phyloP scores from a whole-genome alignment of 345 rosid genomes.

The Corchorus olitorius region DNA sequence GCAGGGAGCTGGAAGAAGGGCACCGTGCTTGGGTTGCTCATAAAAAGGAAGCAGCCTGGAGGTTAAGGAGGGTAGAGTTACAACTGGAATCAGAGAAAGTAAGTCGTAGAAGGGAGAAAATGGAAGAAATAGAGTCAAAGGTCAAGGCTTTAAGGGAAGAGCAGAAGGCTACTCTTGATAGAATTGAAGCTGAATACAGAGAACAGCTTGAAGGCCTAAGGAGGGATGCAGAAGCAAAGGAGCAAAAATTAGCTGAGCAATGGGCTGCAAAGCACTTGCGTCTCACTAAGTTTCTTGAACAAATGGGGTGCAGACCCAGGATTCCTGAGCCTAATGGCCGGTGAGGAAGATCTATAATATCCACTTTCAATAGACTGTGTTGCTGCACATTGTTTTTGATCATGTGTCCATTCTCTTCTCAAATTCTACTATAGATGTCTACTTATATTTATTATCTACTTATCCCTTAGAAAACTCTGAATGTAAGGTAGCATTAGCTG shows the following conservation, averaged over 20 bases:
- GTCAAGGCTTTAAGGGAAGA: conserved; percentile 89
- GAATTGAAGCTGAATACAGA: conserved; percentile 76
- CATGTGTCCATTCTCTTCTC: conserved; percentile 20
- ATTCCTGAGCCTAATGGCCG: conserved; percentile 41
- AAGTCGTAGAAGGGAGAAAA: conserved; percentile 74
- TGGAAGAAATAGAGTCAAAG: conserved; percentile 84
- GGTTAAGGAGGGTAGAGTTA: conserved; percentile 84
- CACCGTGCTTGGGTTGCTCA: conserved; percentile 77
- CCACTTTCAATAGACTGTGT: conserved; percentile 3
- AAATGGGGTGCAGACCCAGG: conserved; percentile 64
- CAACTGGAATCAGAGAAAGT: conserved; percentile 94
- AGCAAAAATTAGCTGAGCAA: conserved; percentile 88
- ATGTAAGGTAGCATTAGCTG: conserved; percentile 19
- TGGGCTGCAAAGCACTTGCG: conserved; percentile 74
- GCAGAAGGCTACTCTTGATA: conserved; percentile 64
- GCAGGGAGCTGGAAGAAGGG: conserved; percentile 94
- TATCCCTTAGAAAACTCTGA: conserved; percentile 14
- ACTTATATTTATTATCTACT: conserved; percentile 25
- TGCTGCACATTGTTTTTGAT: not conserved
- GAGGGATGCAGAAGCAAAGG: conserved; percentile 85
- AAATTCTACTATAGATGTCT: conserved; percentile 24
- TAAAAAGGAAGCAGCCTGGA: conserved; percentile 96
- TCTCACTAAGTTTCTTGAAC: conserved; percentile 81
- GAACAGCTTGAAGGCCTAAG: conserved; percentile 72
- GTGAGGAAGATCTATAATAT: conserved; percentile 22